Base-by-base conservation (phyloP, 2,329 filamentous ascomycete species). In the Domatiomyces catenatus region DNA sequence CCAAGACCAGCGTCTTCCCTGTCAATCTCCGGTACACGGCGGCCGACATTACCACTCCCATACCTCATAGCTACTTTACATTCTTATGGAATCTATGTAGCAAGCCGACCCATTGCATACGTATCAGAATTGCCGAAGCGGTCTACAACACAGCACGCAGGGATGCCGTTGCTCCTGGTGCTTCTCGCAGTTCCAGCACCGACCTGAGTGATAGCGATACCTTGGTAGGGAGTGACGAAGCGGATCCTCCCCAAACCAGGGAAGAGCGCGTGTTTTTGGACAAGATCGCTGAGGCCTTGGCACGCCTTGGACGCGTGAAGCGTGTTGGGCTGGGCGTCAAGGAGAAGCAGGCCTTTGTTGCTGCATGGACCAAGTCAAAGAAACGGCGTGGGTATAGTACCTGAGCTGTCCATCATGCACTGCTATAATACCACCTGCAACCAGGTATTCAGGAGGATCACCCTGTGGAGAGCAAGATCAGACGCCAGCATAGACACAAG, bases 71-170 rank as follows among this genome's bases (percentile, higher is more conserved):
- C 24, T 88, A 85, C 66, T 48, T 76, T 5, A 69, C 70, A 1
- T 95, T 95, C 64, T 63, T 95, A 7, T 98, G 89, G 88, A 84
- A 82, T 49, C 72, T 96, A 7, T 79, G 94, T 32, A 86, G 84
- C 44, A 80, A 83, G 46, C 85, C 88, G 1, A 93, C 86, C 1
- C 92, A 94, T 57, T 88, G 81, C 60, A 90, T 98, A 60, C 80
- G 88, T 20, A 90, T 96, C 10, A 79, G 92, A 47, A 89, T 98
- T 50, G 92, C 88, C 0, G 85, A 90, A 62, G 77, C 77, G 1
- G 76, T 89, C 20, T 56, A 54, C 46, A 59, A 57, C 44, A 53
- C 54, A n/a, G 53, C 54, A 2, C 54, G 47, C 26, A 48, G 42
- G 32, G 51, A 52, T 10, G 47, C 47, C 17, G 43, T 43, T 3